These are phyloP conservation scores for Backusella morwellensis DNA, from an alignment of 192 early-diverging fungal genomes.

Conservation along the genomic window DNA sequence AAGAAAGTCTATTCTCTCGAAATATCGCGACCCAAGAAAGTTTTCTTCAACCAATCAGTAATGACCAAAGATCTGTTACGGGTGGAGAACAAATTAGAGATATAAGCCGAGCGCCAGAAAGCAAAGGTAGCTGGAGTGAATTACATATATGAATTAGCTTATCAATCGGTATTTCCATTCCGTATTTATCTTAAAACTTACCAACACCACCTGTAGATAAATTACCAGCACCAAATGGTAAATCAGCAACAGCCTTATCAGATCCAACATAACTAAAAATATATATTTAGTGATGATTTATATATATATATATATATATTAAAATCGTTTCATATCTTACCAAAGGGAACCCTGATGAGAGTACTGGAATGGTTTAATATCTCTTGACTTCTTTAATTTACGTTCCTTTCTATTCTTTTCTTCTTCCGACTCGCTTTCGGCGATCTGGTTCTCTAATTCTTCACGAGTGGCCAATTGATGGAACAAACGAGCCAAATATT, in stretches of 20 bases:
- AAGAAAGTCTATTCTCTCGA: slow-evolving; percentile 71
- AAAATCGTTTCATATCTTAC: not conserved
- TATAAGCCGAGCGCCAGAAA: slow-evolving; percentile 75
- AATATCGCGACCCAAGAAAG: slow-evolving; percentile 89
- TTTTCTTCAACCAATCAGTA: slow-evolving; percentile 91
- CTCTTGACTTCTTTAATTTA: slow-evolving; percentile 32
- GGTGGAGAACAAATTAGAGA: slow-evolving; percentile 80
- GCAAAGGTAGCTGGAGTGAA: slow-evolving; percentile 53
- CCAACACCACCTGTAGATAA: slow-evolving; percentile 60
- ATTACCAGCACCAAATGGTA: slow-evolving; percentile 71
- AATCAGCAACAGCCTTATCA: slow-evolving; percentile 91
- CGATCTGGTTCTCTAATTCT: slow-evolving; percentile 27
- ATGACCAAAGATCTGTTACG: slow-evolving; percentile 82
- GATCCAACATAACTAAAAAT: slow-evolving; percentile 71
- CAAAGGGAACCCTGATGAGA: slow-evolving; percentile 81
- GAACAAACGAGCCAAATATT: slow-evolving; percentile 78
- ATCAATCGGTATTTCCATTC: not conserved
- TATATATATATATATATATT: not conserved
- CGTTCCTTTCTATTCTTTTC: slow-evolving; percentile 27
- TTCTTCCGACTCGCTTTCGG: slow-evolving; percentile 11
- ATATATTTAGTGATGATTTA: not conserved
- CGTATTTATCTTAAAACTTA: not conserved
- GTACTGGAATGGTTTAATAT: slow-evolving; percentile 75
- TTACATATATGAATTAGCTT: not conserved
- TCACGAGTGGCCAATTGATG: slow-evolving; percentile 57